A percentile compares a stretch with the other conserved stretches of the same genome.
These are phyloP conservation scores for Mucor piriformis DNA, from an alignment of 371 early-diverging fungal genomes.

Conservation along the genomic window DNA sequence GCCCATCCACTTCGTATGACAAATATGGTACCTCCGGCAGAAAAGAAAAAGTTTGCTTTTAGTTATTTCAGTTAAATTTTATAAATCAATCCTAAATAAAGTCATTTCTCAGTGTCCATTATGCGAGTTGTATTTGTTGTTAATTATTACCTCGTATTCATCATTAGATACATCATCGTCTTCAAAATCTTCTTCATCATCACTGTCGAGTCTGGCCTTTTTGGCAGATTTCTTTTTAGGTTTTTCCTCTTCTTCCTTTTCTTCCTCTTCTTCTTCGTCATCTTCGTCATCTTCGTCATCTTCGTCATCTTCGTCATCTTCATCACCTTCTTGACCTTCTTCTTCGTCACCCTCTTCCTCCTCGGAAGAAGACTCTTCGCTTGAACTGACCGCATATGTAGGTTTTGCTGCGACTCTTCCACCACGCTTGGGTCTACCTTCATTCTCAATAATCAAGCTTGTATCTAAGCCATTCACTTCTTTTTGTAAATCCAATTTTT, in stretches of 20 bases:
- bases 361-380: no score
- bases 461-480: slow-evolving; percentile 45
- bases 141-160: no score
- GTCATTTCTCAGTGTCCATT: no score
- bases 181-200: slow-evolving; percentile 7
- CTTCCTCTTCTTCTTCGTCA: not conserved
- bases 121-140: no score
- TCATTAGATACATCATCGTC: not conserved
- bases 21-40: slow-evolving; percentile 22
- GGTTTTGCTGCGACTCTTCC: slow-evolving; percentile 11
- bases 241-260: not conserved
- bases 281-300: slow-evolving; percentile 3
- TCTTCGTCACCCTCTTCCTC: slow-evolving; percentile 26
- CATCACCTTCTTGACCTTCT: slow-evolving; percentile 26
- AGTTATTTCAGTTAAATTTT: not conserved
- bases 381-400: slow-evolving; percentile 2
- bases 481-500: slow-evolving; percentile 40
- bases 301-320: slow-evolving; percentile 12
- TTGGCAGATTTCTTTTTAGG: not conserved
- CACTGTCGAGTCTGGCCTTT: not conserved
- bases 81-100: no score
- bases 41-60: not conserved
- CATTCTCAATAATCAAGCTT: slow-evolving; percentile 30
- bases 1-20: slow-evolving; percentile 78
- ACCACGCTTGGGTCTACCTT: slow-evolving; percentile 14